A percentile compares a stretch with the other conserved stretches of the same genome.
Evolutionary conservation across 2,329 filamentous ascomycete species (phyloP).

Genomic region (Beauveria sp.): DNA sequence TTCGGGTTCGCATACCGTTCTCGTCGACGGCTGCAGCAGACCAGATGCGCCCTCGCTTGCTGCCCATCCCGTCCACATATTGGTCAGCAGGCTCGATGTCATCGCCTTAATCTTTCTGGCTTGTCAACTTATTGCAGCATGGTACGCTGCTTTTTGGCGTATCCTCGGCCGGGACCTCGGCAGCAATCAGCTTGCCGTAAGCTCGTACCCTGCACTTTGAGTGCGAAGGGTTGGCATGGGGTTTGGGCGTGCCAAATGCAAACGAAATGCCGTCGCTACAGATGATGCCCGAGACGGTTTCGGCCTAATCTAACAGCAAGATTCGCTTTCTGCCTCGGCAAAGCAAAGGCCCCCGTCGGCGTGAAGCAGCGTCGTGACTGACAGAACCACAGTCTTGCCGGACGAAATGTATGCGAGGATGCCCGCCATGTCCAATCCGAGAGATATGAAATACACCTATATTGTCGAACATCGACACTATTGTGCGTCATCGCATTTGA

Average conservation of each 20-base stretch:
- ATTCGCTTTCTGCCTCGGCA: conserved; percentile 11
- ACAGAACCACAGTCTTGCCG: conserved; percentile 12
- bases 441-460: background rate
- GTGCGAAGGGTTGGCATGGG: too few relatives aligned
- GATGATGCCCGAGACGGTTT: conserved; percentile 10
- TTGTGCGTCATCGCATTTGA: too few relatives aligned
- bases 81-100: conserved; percentile 14
- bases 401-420: background rate
- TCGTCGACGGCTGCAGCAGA: background rate
- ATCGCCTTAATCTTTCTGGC: background rate
- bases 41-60: conserved; percentile 50
- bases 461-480: background rate
- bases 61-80: conserved; percentile 75
- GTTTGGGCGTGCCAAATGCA: too few relatives aligned
- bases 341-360: conserved; percentile 16
- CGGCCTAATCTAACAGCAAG: conserved; percentile 12
- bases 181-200: background rate
- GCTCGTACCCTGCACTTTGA: background rate
- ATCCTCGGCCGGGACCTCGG: background rate
- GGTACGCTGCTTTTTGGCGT: background rate
- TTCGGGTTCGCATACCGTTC: background rate
- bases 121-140: background rate
- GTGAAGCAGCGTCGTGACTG: conserved; percentile 12
- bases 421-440: background rate
- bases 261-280: too few relatives aligned